Base-by-base conservation (phyloP, 1,139 yeast species). In the Candida sp. region DNA sequence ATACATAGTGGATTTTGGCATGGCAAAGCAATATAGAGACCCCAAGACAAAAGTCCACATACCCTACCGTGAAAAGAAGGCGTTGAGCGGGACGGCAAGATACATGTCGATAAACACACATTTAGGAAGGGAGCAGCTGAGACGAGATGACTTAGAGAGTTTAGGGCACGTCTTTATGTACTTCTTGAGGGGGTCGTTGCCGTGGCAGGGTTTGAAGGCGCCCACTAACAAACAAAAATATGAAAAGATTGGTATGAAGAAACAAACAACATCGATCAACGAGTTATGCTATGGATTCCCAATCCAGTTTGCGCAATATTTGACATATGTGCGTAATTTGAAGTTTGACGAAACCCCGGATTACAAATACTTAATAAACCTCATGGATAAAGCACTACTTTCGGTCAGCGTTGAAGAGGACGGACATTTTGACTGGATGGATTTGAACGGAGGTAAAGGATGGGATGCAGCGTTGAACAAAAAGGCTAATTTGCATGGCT, bases 341-440 rank as follows among this genome's bases (percentile, higher is more conserved):
- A 84, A 83, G 58, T 88, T 88, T 63, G 94, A 88, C 63, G 93
- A 87, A 60, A 83, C 84, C 35, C 96, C 96, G 1, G 93, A 88
- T 65, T 88, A 88, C 68, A 85, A 82, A 46, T 76, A 75, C 57
- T 65, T 75, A 53, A 58, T 68, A 8, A 65, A 67, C 31, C 63
- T 77, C 39, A 75, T 77, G 81, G 78, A 75, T 57, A 74, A 73
- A 55, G 80, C 79, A 3, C 61, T 74, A 54, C 56, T 63, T 7
- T 66, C 74, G 2, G 65, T 72, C 26, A 74, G 69, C 9, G 61
- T 56, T 6, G 57, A 58, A 50, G 84, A 81, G 38, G 92, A 86
- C 66, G 88, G 85, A 17, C 87, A 86, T 62, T 88, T 86, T 62
- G 96, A 88, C 66, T 88, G 96, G 96, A 87, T 88, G 93, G 86